A percentile compares a stretch with the other conserved stretches of the same genome.
Evolutionary conservation across 768 basidiomycete genomes (phyloP).

Genomic region (Hygrocybe coccinea): DNA sequence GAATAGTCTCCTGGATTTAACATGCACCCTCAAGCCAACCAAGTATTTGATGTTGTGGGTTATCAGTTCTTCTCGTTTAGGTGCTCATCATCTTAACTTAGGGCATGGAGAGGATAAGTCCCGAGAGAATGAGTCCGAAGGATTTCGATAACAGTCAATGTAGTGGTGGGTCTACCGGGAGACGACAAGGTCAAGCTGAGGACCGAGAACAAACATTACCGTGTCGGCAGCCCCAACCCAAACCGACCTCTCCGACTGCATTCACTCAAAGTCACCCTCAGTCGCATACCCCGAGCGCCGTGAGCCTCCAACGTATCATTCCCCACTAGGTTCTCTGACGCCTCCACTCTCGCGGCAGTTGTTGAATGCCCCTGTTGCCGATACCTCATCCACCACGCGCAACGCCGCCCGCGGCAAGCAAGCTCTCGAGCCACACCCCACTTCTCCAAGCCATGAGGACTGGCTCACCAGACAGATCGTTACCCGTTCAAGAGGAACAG

Average conservation of each 20-base stretch:
- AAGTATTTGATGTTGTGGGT: too few species aligned
- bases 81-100: too few species aligned
- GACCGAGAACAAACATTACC: slow-evolving; percentile 41
- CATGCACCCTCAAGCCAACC: too few species aligned
- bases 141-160: slow-evolving; percentile 29
- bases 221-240: slow-evolving; percentile 26
- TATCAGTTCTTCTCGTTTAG: too few species aligned
- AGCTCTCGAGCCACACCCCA: slow-evolving; percentile 48
- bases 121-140: slow-evolving; percentile 53
- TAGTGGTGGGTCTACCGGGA: neutral
- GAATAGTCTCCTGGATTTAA: too few species aligned
- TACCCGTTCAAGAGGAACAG: slow-evolving; percentile 72
- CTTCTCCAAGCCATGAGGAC: slow-evolving; percentile 49
- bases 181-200: slow-evolving; percentile 7
- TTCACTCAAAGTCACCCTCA: slow-evolving; percentile 36
- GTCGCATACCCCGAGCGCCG: slow-evolving; percentile 49
- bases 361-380: neutral
- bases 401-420: slow-evolving; percentile 21
- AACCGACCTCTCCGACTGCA: slow-evolving; percentile 33
- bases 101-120: slow-evolving; percentile 51
- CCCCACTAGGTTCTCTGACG: slow-evolving; percentile 38
- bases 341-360: neutral
- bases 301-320: slow-evolving; percentile 45
- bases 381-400: neutral
- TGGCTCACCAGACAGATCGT: slow-evolving; percentile 64